Conservation (phyloP, 352 stramenopile species). For the Globisporangium spiculum region DNA sequence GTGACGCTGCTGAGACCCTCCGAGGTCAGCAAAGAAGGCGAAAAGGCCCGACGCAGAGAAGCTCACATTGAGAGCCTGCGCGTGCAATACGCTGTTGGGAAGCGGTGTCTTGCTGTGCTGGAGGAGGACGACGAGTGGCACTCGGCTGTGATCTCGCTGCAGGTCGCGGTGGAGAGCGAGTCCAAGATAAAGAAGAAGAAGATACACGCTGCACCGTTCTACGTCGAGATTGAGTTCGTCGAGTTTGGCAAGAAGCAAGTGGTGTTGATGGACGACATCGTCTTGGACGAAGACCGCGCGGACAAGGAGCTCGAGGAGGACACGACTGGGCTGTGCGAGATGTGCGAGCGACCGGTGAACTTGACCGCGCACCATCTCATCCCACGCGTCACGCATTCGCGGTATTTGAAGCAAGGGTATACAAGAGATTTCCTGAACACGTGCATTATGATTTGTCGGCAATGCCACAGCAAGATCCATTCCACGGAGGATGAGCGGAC, state of each 20-base stretch:
- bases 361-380: constrained; percentile 93
- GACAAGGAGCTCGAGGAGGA: constrained; percentile 50
- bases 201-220: constrained; percentile 11
- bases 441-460: constrained; percentile 89
- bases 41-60: constrained; percentile 18
- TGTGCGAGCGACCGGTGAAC: constrained; percentile 91
- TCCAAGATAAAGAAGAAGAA: constrained; percentile 19
- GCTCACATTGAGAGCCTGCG: constrained; percentile 23
- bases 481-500: constrained; percentile 87
- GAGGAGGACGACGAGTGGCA: constrained; percentile 77
- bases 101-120: constrained; percentile 61
- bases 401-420: constrained; percentile 80
- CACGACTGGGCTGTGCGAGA: constrained; percentile 55
- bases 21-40: constrained; percentile 22
- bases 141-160: constrained; percentile 45
- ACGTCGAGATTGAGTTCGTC: constrained; percentile 66
- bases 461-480: constrained; percentile 92
- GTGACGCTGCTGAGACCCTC: constrained; percentile 17
- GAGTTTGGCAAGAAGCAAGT: constrained; percentile 78
- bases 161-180: constrained; percentile 25
- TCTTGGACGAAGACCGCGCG: constrained; percentile 74
- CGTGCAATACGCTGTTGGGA: constrained; percentile 52
- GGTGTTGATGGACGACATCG: constrained; percentile 48
- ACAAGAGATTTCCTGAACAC: constrained; percentile 75
- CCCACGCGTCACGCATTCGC: constrained; percentile 77